phyloP scores from a whole-genome alignment of 148 eudicot species.

The Euryodendron excelsum region DNA sequence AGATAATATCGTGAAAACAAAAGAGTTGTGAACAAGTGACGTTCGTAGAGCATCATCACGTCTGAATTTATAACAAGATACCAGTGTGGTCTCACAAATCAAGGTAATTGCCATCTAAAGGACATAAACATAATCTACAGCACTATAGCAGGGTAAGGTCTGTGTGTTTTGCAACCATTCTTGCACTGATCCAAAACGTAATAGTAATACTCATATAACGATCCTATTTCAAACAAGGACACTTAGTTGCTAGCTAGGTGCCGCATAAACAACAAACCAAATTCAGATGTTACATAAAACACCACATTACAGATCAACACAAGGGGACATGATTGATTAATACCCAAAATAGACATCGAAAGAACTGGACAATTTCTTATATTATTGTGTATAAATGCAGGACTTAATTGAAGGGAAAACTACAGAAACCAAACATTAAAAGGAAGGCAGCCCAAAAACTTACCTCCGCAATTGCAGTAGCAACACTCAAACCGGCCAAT shows the following conservation, averaged over 20 bases:
- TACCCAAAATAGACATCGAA: neutral
- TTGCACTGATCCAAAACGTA: too few species aligned
- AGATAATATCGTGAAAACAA: neutral
- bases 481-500: slow-evolving; percentile 96
- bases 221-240: too few species aligned
- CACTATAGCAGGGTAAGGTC: too few species aligned
- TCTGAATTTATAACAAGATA: too few species aligned
- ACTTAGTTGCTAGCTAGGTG: neutral
- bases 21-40: neutral
- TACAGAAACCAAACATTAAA: too few species aligned
- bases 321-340: neutral
- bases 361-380: neutral
- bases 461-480: slow-evolving; percentile 91
- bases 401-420: too few species aligned
- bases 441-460: neutral
- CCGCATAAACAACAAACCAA: neutral
- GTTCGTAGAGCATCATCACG: too few species aligned
- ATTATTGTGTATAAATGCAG: neutral
- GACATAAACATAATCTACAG: too few species aligned
- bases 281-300: neutral
- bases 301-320: neutral
- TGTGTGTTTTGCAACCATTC: too few species aligned
- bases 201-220: too few species aligned
- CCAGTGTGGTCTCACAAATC: too few species aligned
- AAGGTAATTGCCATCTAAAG: too few species aligned